Evolutionary conservation across 306 rosid species (phyloP).

Genomic region (Prunus padus): DNA sequence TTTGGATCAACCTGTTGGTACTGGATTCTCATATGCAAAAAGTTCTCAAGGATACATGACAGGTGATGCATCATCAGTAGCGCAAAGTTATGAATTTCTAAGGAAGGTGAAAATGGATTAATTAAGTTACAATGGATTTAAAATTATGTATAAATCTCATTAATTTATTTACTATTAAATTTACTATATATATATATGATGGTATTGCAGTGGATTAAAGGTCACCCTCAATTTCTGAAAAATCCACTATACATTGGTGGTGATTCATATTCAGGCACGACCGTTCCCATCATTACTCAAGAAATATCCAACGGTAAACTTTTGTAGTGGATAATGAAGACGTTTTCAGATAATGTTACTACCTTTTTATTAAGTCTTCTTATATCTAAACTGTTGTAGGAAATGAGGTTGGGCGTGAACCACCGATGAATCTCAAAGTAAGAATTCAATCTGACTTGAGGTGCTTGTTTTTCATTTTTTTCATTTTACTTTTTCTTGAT

Average conservation of each 20-base stretch:
- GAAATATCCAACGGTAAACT: constrained; percentile 36
- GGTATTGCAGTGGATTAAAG: constrained; percentile 43
- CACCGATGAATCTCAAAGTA: no score
- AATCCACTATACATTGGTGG: constrained; percentile 53
- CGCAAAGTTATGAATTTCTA: constrained; percentile 33
- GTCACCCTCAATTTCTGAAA: constrained; percentile 45
- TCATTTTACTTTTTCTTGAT: no score
- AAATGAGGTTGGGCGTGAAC: no score
- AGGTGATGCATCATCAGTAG: constrained; percentile 26
- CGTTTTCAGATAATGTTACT: no score
- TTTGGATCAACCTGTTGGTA: constrained; percentile 47
- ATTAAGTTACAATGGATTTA: no score
- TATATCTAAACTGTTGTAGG: no score
- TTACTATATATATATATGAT: background rate
- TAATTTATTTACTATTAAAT: no score
- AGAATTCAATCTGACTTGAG: no score
- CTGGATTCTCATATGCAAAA: constrained; percentile 44
- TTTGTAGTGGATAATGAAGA: no score
- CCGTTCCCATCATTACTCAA: constrained; percentile 26
- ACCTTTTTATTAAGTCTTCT: no score
- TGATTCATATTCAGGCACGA: constrained; percentile 48
- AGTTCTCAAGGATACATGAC: constrained; percentile 18
- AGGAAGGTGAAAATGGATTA: constrained; percentile 29
- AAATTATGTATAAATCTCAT: no score
- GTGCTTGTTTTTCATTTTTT: no score